Percentiles rank a stretch among this genome's conserved stretches.
Evolutionary conservation across 208 protist species (phyloP).

Genomic region (Crithidia expoeki): DNA sequence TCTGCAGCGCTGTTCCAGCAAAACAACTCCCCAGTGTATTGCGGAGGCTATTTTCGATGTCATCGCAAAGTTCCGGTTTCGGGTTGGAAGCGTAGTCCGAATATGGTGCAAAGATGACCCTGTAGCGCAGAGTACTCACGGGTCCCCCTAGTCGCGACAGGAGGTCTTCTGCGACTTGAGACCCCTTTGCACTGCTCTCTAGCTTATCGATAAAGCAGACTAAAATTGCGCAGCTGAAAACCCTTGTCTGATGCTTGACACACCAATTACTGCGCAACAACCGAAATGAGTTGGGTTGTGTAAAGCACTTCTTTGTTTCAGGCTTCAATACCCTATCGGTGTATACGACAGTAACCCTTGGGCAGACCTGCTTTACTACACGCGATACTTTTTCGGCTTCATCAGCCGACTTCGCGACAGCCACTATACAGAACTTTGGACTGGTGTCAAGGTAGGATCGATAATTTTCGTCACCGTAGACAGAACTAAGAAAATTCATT

Average conservation of each 20-base stretch:
- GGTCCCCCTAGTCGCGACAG: conserved; percentile 14
- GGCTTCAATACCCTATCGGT: conserved; percentile 22
- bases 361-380: conserved; percentile 19
- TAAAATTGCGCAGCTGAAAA: conserved; percentile 35
- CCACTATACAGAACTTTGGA: conserved; percentile 45
- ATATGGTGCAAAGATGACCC: conserved; percentile 31
- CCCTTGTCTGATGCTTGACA: conserved; percentile 24
- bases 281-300: background rate
- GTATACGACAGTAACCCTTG: conserved; percentile 13
- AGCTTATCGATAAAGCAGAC: conserved; percentile 26
- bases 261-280: conserved; percentile 39
- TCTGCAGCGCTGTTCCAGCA: conserved; percentile 28
- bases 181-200: background rate
- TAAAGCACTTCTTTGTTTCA: background rate
- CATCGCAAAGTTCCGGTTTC: conserved; percentile 7
- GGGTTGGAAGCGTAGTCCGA: conserved; percentile 1
- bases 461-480: conserved; percentile 53
- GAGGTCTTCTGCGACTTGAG: conserved; percentile 27
- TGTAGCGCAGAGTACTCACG: conserved; percentile 13
- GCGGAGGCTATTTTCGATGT: conserved; percentile 27
- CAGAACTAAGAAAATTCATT: conserved; percentile 53
- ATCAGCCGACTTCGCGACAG: conserved; percentile 26
- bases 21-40: conserved; percentile 25
- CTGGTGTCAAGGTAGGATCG: conserved; percentile 36
- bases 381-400: conserved; percentile 36